phyloP scores from a whole-genome alignment of 352 stramenopile species.

The Aphanomyces astaci region DNA sequence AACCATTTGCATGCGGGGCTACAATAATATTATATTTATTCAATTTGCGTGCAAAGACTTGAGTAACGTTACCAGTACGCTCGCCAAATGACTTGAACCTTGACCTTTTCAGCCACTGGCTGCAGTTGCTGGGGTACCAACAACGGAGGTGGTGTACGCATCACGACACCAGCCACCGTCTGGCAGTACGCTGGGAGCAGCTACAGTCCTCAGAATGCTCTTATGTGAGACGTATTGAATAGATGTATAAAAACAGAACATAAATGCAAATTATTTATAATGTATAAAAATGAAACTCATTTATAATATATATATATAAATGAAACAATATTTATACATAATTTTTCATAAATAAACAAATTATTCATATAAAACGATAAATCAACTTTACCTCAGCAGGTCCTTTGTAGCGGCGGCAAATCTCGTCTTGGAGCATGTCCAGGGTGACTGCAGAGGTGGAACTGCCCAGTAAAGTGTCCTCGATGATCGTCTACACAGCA shows the following conservation, averaged over 20 bases:
- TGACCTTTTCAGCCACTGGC: conserved; percentile 34
- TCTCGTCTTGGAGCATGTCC: conserved; percentile 43
- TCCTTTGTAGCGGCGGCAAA: conserved; percentile 62
- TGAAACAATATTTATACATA: no score
- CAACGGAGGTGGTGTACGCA: background rate
- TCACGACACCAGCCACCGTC: background rate
- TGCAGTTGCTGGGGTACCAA: background rate
- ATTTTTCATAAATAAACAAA: no score
- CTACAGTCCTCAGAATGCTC: background rate
- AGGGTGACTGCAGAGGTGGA: conserved; percentile 49
- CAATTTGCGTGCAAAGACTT: no score
- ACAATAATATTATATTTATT: background rate
- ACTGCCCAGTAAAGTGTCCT: conserved; percentile 49
- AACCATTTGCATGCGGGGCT: conserved; percentile 70
- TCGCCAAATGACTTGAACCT: conserved; percentile 69
- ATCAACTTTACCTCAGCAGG: conserved; percentile 36
- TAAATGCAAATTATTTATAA: background rate
- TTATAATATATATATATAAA: no score
- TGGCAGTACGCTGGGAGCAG: background rate
- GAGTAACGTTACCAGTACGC: conserved; percentile 81
- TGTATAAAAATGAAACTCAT: no score
- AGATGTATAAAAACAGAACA: background rate
- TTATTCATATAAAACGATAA: no score
- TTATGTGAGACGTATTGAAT: background rate
- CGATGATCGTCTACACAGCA: conserved; percentile 43